Conservation (phyloP, 164 flowering plant genomes). For the Piper longum region DNA sequence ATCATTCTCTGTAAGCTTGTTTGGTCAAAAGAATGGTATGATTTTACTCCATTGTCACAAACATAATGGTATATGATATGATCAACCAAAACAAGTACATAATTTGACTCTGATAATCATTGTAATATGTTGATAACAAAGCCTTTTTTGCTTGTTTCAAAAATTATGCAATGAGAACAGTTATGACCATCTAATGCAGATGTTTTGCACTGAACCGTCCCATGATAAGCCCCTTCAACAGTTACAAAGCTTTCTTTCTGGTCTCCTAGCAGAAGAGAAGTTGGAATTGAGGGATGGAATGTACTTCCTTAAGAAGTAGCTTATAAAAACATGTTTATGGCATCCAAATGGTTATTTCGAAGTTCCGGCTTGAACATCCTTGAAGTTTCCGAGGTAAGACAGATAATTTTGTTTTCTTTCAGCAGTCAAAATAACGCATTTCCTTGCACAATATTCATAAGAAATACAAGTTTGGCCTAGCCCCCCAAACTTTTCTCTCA, state of each 20-base stretch:
- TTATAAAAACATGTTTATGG: background rate
- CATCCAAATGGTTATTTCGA: background rate
- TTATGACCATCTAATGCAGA: slow-evolving; percentile 30
- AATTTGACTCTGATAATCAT: background rate
- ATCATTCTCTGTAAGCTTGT: background rate
- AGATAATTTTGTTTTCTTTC: too few species aligned
- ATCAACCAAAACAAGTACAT: background rate
- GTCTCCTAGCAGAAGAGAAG: slow-evolving; percentile 85
- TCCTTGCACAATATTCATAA: too few species aligned
- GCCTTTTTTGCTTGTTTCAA: too few species aligned
- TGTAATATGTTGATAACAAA: background rate
- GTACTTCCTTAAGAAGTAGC: slow-evolving; percentile 60
- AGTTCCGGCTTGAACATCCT: too few species aligned
- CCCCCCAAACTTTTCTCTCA: too few species aligned
- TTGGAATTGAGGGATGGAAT: slow-evolving; percentile 70
- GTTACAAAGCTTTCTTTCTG: slow-evolving; percentile 81
- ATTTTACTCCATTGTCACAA: background rate
- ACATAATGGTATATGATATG: background rate
- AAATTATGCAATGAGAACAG: background rate
- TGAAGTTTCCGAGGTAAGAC: too few species aligned
- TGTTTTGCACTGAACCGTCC: slow-evolving; percentile 86
- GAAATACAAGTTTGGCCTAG: too few species aligned
- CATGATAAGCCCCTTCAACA: slow-evolving; percentile 95
- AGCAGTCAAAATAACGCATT: too few species aligned
- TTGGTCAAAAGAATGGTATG: background rate